These are phyloP conservation scores for Trametes versicolor DNA, from an alignment of 1,284 basidiomycete genomes.

Conservation along the genomic window DNA sequence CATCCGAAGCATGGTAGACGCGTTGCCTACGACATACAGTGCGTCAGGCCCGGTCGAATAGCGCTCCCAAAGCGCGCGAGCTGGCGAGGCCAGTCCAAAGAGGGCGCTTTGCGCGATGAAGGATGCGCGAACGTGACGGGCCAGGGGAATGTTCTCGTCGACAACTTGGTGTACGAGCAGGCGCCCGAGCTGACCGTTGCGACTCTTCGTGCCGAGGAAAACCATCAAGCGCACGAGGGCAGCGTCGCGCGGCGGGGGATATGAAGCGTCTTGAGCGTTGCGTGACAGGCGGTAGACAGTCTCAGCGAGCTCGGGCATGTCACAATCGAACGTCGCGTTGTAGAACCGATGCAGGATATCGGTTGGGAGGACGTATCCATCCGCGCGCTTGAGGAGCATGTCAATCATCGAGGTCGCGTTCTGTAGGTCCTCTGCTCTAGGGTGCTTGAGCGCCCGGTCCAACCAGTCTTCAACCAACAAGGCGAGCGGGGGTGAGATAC, in stretches of 20 bases:
- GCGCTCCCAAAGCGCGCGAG: constrained; percentile 65
- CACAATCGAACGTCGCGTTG: constrained; percentile 30
- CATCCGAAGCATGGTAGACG: constrained; percentile 61
- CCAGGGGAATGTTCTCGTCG: constrained; percentile 51
- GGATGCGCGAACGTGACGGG: constrained; percentile 52
- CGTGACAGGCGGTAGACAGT: constrained; percentile 47
- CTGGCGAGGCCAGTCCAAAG: constrained; percentile 56
- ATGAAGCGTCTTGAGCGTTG: constrained; percentile 45
- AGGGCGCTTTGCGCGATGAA: constrained; percentile 59
- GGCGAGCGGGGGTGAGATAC: constrained; percentile 23
- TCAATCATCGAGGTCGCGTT: constrained; percentile 25
- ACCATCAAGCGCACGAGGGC: constrained; percentile 61
- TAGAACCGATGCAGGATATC: constrained; percentile 43
- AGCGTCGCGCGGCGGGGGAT: constrained; percentile 58
- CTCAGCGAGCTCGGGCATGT: constrained; percentile 29
- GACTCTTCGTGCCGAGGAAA: constrained; percentile 50
- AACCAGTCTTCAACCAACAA: constrained; percentile 30
- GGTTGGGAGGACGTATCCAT: constrained; percentile 28
- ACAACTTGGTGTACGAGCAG: constrained; percentile 59
- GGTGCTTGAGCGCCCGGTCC: constrained; percentile 28
- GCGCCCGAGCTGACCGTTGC: constrained; percentile 52
- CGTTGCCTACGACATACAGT: constrained; percentile 54
- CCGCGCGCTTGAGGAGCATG: constrained; percentile 26
- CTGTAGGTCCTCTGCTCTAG: constrained; percentile 31
- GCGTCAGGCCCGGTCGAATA: constrained; percentile 56